Evolutionary conservation across 164 flowering plant species (phyloP), one percentile per base, ranked within the genome.

Genomic region (Pachysandra terminalis): DNA sequence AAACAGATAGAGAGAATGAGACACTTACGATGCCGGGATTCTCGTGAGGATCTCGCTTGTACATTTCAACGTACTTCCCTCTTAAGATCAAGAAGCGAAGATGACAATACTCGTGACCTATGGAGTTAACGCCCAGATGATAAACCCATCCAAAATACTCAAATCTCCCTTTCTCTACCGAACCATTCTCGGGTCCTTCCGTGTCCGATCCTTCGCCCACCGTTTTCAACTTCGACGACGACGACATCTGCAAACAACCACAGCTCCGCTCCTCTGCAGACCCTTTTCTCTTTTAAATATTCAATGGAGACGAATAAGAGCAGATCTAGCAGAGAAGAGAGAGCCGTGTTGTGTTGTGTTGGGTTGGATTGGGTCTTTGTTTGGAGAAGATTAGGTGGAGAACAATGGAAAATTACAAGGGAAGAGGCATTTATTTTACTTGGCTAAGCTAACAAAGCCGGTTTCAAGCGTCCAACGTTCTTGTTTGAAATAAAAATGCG

Each of bases 131-230:
- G 0, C 97, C 96, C 63, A 90, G 16, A 79, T 91, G 97, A 73
- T 86, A 90, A 5, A 95, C 94, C 92, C 93, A 91, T 0, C 98
- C 97, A 49, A 69, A 89, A 70, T 76, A 94, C 78, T 88, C 89
- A 22, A 78, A 77, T 41, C 26, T 13, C 59, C 72, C 75, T 63
- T 70, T 58, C 59, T 75, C 73, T 13, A 64, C 69, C 59, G 63
- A 61, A 37, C 53, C 55, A 35, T 25, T 41, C 41, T 57, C 54
- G 24, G 59, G 41, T 23, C 69, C 77, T 56, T 28, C 51, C 48
- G 6, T 45, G 35, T 58, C 12, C 24, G 51, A 54, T 48, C 73
- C 77, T 56, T 28, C 57, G 58, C 13, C 13, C 24, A 22, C 52
- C 26, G 22, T 62, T 24, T 21, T 62, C 27, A 17, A 16, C 52